Percentiles rank a stretch among this genome's conserved stretches.
Conservation (phyloP, 1,284 basidiomycete species). For the Bjerkandera adusta region DNA sequence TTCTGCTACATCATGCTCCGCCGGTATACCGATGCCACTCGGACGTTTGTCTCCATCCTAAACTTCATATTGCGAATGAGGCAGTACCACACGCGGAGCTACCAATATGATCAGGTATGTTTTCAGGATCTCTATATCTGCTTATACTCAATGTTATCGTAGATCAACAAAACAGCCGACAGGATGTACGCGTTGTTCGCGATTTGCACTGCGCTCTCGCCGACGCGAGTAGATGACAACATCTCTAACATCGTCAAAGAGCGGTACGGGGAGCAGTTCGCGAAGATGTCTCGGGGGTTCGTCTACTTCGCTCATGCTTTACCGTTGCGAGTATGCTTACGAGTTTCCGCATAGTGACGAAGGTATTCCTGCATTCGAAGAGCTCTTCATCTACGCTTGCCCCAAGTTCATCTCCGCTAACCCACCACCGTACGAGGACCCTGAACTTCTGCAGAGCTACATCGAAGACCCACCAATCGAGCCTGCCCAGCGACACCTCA, state of each 20-base stretch:
- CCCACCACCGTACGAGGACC: conserved; percentile 90
- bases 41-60: conserved; percentile 89
- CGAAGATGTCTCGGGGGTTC: conserved; percentile 82
- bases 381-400: conserved; percentile 92
- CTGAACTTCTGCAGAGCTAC: conserved; percentile 58
- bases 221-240: conserved; percentile 90
- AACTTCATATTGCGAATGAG: conserved; percentile 93
- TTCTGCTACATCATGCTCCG: conserved; percentile 96
- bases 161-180: conserved; percentile 98
- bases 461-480: conserved; percentile 55
- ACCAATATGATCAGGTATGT: conserved; percentile 91
- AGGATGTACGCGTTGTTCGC: conserved; percentile 97
- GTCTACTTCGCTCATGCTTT: conserved; percentile 25
- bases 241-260: conserved; percentile 93
- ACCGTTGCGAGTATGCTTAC: not conserved
- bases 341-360: conserved; percentile 49
- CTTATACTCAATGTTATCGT: conserved; percentile 2
- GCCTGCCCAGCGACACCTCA: conserved; percentile 82
- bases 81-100: conserved; percentile 94
- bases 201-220: conserved; percentile 90
- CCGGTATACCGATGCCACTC: conserved; percentile 93
- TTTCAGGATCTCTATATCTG: not conserved
- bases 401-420: conserved; percentile 97
- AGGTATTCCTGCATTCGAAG: conserved; percentile 84
- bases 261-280: conserved; percentile 88